Base-by-base conservation (phyloP, 257 asterid genomes). In the Nicotiana benthamiana region DNA sequence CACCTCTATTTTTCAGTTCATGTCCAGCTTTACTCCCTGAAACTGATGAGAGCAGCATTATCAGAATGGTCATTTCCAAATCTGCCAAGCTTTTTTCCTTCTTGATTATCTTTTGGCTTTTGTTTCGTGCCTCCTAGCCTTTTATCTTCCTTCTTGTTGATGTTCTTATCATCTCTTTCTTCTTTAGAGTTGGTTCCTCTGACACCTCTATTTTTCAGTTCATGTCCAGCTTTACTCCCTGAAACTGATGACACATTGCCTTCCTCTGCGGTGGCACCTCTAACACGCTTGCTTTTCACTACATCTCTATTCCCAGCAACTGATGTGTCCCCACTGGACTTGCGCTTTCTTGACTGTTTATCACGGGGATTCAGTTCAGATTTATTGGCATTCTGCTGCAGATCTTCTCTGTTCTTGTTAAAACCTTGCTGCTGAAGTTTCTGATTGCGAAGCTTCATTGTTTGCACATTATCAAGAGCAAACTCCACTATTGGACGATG, bases 401-500 rank as follows among this genome's bases (percentile, higher is more conserved):
- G 27, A 81, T 84, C 75, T 54, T 68, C 86, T 32, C 26, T 56
- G 56, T 70, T 82, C 53, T 77, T 85, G 82, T n/a, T 83, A 70
- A 67, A 77, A 68, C 64, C 86, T 46, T 86, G 90, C 79, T 79
- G 90, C 90, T 87, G 92, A 82, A 87, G 61, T 86, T 89, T 96
- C 82, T 91, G 93, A 60, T 89, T 82, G 54, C 97, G 94, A 61
- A 59, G 94, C 90, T 89, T 91, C 89, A 96, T 83, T 81, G 86
- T 94, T 79, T 91, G 97, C 87, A 90, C 91, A 80, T 94, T 91
- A 81, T 96, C 98, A 75, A 96, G 77, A 75, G 99, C 98, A 89
- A 96, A 96, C 91, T 96, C 99, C 89, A 96, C 97, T 70, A 96
- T 94, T 2, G 99, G 99, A 72, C 97, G 99, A 81, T 87, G 94